Percentiles rank a stretch among this genome's conserved stretches.
Conservation (phyloP, 2,329 filamentous ascomycete species). For the Colletotrichum sp. region DNA sequence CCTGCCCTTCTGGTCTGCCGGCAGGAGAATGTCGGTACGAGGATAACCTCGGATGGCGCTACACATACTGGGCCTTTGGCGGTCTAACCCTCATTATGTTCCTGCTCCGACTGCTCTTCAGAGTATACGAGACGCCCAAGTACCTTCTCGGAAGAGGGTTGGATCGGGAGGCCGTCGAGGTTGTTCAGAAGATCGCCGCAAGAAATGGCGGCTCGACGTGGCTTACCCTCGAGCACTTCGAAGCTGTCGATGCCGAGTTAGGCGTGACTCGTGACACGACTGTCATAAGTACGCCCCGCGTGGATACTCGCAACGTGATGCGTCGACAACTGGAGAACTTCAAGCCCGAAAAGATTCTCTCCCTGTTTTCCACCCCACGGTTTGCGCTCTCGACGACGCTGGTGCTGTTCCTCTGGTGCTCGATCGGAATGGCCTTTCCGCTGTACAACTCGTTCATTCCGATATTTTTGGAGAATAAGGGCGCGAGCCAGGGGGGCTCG, state of each 20-base stretch:
- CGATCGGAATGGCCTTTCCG: conserved; percentile 62
- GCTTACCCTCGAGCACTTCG: conserved; percentile 28
- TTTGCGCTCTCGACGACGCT: conserved; percentile 55
- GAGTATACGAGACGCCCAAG: conserved; percentile 44
- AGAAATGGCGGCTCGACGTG: conserved; percentile 27
- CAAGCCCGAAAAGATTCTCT: conserved; percentile 53
- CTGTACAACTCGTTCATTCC: conserved; percentile 58
- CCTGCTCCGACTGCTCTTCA: conserved; percentile 38
- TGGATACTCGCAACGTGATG: conserved; percentile 29
- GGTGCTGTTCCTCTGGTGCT: conserved; percentile 61
- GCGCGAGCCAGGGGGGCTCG: conserved; percentile 16
- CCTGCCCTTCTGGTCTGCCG: conserved; percentile 29
- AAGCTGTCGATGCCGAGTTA: conserved; percentile 20
- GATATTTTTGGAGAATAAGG: conserved; percentile 30
- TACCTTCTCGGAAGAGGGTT: conserved; percentile 41
- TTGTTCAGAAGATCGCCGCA: conserved; percentile 44
- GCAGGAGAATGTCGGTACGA: conserved; percentile 28
- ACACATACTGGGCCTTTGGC: conserved; percentile 42
- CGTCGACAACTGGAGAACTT: conserved; percentile 58
- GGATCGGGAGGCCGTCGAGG: conserved; percentile 44
- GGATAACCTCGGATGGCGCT: conserved; percentile 50
- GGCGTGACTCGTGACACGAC: conserved; percentile 21
- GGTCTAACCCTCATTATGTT: conserved; percentile 41
- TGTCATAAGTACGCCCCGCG: conserved; percentile 23
- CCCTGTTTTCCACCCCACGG: conserved; percentile 55